These are phyloP conservation scores for Fusarium clavum DNA, from an alignment of 2,329 filamentous ascomycete genomes.

Conservation along the genomic window DNA sequence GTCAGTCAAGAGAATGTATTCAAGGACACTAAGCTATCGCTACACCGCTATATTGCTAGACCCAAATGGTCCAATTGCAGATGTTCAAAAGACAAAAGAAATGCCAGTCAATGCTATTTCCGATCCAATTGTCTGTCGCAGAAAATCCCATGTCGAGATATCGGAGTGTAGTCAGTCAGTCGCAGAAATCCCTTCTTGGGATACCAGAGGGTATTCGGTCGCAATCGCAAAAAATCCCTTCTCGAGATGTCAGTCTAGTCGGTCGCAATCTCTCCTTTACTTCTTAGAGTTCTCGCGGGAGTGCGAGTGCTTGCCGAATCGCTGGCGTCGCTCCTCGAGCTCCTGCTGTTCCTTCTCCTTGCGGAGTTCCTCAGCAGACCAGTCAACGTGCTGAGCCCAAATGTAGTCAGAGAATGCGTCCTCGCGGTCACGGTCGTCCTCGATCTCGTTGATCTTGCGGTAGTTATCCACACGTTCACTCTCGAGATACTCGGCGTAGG, in stretches of 20 bases:
- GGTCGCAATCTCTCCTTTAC: neutral
- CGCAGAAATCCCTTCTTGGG: neutral
- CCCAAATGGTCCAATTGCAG: neutral
- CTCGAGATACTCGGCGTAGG: neutral
- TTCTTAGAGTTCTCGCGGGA: neutral
- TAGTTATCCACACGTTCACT: neutral
- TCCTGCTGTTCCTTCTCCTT: neutral
- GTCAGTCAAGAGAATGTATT: neutral
- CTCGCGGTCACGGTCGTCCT: slow-evolving; percentile 1
- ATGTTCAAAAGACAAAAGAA: neutral
- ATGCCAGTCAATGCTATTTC: neutral
- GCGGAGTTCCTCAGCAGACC: neutral
- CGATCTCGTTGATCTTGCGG: neutral
- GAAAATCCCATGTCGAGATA: neutral
- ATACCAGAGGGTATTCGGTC: neutral
- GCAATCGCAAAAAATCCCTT: neutral
- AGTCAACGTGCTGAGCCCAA: neutral
- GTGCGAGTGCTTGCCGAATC: neutral
- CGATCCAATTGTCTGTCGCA: neutral
- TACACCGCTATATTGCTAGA: neutral
- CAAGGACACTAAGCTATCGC: neutral
- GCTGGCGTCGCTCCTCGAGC: neutral
- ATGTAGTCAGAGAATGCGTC: neutral
- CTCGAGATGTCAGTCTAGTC: neutral
- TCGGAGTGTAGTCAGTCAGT: neutral